These are phyloP conservation scores for Fragaria nilgerrensis DNA, from an alignment of 306 rosid species.

Conservation along the genomic window DNA sequence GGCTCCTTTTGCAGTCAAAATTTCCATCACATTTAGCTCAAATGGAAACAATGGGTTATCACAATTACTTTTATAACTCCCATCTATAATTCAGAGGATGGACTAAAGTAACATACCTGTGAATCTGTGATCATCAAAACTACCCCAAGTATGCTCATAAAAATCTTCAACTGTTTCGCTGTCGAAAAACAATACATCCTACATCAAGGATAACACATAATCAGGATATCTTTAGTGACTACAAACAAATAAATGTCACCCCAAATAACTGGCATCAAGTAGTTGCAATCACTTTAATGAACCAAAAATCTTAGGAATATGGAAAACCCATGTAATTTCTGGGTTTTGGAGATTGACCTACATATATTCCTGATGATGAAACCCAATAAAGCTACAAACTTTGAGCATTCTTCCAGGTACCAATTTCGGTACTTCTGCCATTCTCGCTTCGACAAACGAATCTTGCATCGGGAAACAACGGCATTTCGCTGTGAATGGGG, in stretches of 20 bases:
- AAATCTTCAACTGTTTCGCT: slow-evolving; percentile 56
- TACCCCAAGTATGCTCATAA: not conserved
- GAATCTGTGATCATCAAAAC: not conserved
- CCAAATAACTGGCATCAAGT: too few relatives aligned
- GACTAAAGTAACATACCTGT: not conserved
- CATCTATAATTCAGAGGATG: not conserved
- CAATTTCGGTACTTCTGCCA: not conserved
- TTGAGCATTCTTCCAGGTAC: slow-evolving; percentile 23
- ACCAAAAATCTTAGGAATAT: not conserved
- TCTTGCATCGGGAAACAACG: not conserved
- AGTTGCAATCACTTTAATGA: slow-evolving; percentile 10
- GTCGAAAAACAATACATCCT: slow-evolving; percentile 65
- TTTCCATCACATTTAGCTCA: slow-evolving; percentile 10
- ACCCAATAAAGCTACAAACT: slow-evolving; percentile 29
- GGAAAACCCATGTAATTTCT: too few relatives aligned
- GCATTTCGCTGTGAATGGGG: not conserved
- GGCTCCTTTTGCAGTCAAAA: slow-evolving; percentile 5
- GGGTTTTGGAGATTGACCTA: too few relatives aligned
- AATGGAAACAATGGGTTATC: not conserved
- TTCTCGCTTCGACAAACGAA: not conserved
- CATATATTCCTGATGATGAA: slow-evolving; percentile 17
- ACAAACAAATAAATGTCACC: slow-evolving; percentile 4
- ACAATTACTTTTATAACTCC: not conserved
- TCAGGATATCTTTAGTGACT: too few relatives aligned
- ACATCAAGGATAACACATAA: slow-evolving; percentile 29